Evolutionary conservation across 208 protist species (phyloP).

Genomic region (Acanthamoeba divionensis): DNA sequence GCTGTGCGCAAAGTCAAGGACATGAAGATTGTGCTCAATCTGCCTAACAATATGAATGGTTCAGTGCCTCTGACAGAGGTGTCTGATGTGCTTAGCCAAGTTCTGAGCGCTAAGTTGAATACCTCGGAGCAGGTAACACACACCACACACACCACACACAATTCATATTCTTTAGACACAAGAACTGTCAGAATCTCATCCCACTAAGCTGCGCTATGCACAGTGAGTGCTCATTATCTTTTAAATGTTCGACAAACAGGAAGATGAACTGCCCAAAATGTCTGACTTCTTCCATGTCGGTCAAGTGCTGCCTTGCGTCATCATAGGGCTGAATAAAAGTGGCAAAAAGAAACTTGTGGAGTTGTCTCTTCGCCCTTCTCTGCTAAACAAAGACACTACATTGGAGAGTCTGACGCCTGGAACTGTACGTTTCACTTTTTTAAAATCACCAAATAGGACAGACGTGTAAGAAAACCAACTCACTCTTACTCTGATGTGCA

Average conservation of each 20-base stretch:
- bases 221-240: no score
- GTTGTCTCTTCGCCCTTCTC: constrained; percentile 2
- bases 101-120: neutral
- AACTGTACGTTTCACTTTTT: neutral
- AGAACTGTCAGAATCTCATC: no score
- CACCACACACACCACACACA: neutral
- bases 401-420: neutral
- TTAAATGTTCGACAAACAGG: neutral
- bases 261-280: constrained; percentile 10
- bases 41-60: neutral
- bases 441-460: no score
- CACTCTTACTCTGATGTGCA: neutral
- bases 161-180: neutral
- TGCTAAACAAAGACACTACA: constrained; percentile 14
- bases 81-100: neutral
- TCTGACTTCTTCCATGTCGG: neutral
- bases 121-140: neutral
- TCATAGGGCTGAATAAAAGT: neutral
- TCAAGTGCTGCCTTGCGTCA: neutral
- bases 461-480: no score
- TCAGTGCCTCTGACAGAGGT: constrained; percentile 40
- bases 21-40: neutral
- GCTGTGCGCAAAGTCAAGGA: constrained; percentile 26
- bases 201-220: neutral
- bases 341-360: neutral